A percentile compares a stretch with the other conserved stretches of the same genome.
Conservation (phyloP, 805 yeast genomes). For the Metschnikowia chrysomelidarum region DNA sequence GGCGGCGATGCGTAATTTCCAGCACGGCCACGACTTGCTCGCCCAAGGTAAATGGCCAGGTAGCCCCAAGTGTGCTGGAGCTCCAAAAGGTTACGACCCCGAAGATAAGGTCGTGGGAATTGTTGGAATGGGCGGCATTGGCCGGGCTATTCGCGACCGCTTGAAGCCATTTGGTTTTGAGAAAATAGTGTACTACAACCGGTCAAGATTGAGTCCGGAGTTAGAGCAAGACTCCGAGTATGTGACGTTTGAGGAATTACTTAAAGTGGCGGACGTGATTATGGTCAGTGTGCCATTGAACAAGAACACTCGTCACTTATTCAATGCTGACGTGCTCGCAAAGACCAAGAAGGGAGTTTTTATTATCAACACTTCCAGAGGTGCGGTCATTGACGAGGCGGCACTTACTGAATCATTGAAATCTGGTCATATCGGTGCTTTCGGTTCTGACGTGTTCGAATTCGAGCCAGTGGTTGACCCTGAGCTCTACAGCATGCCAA, state of each 20-base stretch:
- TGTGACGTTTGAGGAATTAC: constrained; percentile 66
- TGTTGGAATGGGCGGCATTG: constrained; percentile 88
- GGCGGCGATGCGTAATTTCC: constrained; percentile 68
- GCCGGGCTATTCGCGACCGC: constrained; percentile 73
- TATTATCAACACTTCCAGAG: constrained; percentile 83
- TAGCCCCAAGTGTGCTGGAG: constrained; percentile 44
- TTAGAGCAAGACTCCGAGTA: constrained; percentile 70
- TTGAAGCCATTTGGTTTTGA: constrained; percentile 74
- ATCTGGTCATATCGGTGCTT: constrained; percentile 61
- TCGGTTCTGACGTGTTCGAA: constrained; percentile 77
- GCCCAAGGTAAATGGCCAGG: constrained; percentile 60
- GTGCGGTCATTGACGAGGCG: constrained; percentile 71
- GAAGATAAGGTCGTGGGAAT: constrained; percentile 75
- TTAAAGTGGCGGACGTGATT: constrained; percentile 63
- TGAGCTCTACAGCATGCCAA: constrained; percentile 60
- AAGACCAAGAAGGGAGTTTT: constrained; percentile 80
- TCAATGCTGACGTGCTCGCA: constrained; percentile 56
- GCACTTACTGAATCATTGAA: constrained; percentile 56
- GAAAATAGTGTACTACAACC: constrained; percentile 70
- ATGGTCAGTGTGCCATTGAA: constrained; percentile 79
- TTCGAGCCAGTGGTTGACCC: constrained; percentile 66
- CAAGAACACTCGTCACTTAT: constrained; percentile 63
- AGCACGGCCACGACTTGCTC: constrained; percentile 52
- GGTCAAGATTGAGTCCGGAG: constrained; percentile 56
- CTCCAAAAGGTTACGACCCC: constrained; percentile 71